Evolutionary conservation across 257 asterid genomes (phyloP).

Genomic region (Haberlea rhodopensis): DNA sequence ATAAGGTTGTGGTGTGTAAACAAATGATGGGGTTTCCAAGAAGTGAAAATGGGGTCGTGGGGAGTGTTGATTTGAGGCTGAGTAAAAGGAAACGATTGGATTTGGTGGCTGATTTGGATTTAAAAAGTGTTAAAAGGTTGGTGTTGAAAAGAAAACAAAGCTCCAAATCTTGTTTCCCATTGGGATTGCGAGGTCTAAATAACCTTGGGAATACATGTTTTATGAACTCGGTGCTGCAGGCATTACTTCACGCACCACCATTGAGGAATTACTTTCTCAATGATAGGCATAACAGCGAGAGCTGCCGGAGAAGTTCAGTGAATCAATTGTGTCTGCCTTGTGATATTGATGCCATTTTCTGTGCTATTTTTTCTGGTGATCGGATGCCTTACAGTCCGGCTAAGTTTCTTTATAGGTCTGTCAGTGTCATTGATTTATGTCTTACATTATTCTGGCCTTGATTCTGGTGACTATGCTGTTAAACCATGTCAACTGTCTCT

Average conservation of each 20-base stretch:
- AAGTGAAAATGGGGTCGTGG: slow-evolving; percentile 35
- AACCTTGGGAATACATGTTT: slow-evolving; percentile 75
- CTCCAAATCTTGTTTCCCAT: slow-evolving; percentile 58
- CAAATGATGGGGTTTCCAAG: slow-evolving; percentile 38
- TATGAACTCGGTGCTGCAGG: slow-evolving; percentile 79
- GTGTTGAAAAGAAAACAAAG: slow-evolving; percentile 45
- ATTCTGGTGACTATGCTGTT: slow-evolving; percentile 8
- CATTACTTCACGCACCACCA: slow-evolving; percentile 71
- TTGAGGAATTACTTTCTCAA: slow-evolving; percentile 65
- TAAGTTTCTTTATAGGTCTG: slow-evolving; percentile 72
- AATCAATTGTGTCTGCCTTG: slow-evolving; percentile 64
- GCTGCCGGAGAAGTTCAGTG: slow-evolving; percentile 38
- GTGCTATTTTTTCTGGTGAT: slow-evolving; percentile 63
- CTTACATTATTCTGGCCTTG: not conserved
- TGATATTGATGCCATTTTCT: slow-evolving; percentile 59
- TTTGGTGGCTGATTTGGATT: slow-evolving; percentile 55
- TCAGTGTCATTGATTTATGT: slow-evolving; percentile 12
- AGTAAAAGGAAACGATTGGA: slow-evolving; percentile 73
- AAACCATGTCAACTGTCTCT: slow-evolving; percentile 3
- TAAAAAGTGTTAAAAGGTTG: slow-evolving; percentile 40
- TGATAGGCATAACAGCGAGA: slow-evolving; percentile 50
- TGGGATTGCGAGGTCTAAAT: slow-evolving; percentile 75
- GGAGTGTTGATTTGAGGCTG: slow-evolving; percentile 38
- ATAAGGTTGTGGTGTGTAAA: slow-evolving; percentile 40
- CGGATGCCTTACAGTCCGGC: slow-evolving; percentile 65